These are phyloP conservation scores for Musa troglodytarum DNA, from an alignment of 176 grass and related monocot species.

Conservation along the genomic window DNA sequence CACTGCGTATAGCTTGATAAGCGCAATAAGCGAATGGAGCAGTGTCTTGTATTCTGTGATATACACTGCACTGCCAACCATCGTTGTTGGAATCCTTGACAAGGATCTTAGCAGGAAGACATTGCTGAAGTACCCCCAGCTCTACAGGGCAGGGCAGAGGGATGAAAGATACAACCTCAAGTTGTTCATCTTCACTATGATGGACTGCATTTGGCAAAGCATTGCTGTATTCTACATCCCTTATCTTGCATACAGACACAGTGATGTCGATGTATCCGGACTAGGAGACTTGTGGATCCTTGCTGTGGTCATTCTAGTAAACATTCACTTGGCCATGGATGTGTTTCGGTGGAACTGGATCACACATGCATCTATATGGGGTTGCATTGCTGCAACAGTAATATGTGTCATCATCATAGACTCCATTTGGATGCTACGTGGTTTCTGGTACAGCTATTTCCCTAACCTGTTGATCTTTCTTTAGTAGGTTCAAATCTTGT, in stretches of 20 bases:
- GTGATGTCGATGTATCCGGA: neutral
- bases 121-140: neutral
- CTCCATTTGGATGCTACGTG: neutral
- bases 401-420: constrained; percentile 4
- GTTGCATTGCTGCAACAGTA: neutral
- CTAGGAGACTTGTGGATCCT: constrained; percentile 1
- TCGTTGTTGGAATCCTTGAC: neutral
- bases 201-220: constrained; percentile 5
- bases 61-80: neutral
- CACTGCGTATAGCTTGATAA: constrained; percentile 5
- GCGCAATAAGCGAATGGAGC: constrained; percentile 2
- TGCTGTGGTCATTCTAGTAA: constrained; percentile 7
- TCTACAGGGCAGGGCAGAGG: neutral
- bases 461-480: neutral
- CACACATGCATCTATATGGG: neutral
- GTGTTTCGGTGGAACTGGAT: constrained; percentile 12
- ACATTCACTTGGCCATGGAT: constrained; percentile 13
- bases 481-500: too few species aligned
- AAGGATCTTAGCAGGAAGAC: neutral
- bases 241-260: constrained; percentile 11
- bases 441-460: neutral
- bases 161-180: neutral
- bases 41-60: constrained; percentile 5
- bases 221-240: constrained; percentile 2
- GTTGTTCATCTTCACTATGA: constrained; percentile 6